These are phyloP conservation scores for Ogataea haglerorum DNA, from an alignment of 805 yeast species.

Conservation along the genomic window DNA sequence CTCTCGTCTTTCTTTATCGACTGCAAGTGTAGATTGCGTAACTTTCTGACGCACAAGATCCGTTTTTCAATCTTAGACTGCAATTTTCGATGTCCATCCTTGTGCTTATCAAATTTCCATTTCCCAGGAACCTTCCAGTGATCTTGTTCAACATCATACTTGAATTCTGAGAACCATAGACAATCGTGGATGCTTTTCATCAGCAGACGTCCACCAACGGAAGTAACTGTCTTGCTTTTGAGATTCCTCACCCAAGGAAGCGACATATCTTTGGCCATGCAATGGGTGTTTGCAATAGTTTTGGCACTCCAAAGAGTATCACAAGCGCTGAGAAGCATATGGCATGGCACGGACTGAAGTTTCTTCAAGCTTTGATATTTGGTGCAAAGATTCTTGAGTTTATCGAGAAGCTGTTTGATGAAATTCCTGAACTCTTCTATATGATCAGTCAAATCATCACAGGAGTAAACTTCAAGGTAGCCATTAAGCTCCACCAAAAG, in stretches of 20 bases:
- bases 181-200: conserved; percentile 16
- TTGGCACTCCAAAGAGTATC: conserved; percentile 2
- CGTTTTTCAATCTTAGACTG: conserved; percentile 12
- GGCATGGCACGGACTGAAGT: conserved; percentile 13
- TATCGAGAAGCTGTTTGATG: conserved; percentile 4
- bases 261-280: conserved; percentile 10
- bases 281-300: conserved; percentile 6
- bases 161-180: conserved; percentile 14
- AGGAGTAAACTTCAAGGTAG: conserved; percentile 9
- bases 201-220: conserved; percentile 9
- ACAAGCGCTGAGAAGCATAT: conserved; percentile 13
- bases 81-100: conserved; percentile 10
- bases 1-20: neutral
- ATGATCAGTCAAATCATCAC: neutral
- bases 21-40: conserved; percentile 2
- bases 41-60: conserved; percentile 1
- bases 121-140: conserved; percentile 11
- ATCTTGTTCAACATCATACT: conserved; percentile 6
- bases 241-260: conserved; percentile 13
- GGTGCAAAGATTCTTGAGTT: conserved; percentile 1
- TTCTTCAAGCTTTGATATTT: conserved; percentile 6
- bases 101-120: conserved; percentile 13
- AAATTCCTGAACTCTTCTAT: neutral
- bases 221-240: conserved; percentile 5
- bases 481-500: conserved; percentile 15